phyloP scores from a whole-genome alignment of 1,139 yeast species.

The Blastobotrys indianensis region DNA sequence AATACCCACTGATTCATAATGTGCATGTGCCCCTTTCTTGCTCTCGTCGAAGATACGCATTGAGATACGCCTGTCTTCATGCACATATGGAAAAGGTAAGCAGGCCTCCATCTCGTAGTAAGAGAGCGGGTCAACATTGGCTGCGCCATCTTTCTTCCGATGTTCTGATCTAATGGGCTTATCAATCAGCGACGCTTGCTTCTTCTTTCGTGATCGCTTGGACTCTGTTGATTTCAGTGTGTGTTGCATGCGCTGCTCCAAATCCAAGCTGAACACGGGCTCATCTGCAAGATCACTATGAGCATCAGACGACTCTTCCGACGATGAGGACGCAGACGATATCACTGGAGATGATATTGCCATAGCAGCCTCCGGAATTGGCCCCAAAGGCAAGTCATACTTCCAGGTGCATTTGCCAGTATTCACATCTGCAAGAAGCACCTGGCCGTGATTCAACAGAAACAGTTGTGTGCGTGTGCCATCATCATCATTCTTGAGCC shows the following conservation, averaged over 20 bases:
- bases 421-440: constrained; percentile 41
- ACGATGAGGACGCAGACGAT: not conserved
- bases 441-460: constrained; percentile 32
- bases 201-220: too few relatives aligned
- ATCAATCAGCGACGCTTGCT: not conserved
- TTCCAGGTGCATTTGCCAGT: constrained; percentile 43
- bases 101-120: constrained; percentile 65
- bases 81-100: constrained; percentile 47
- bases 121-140: constrained; percentile 42
- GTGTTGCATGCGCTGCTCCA: too few relatives aligned
- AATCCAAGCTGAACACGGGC: too few relatives aligned
- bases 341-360: not conserved
- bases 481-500: constrained; percentile 5
- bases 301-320: too few relatives aligned
- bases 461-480: constrained; percentile 9
- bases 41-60: constrained; percentile 24
- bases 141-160: not conserved
- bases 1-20: constrained; percentile 2
- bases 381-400: constrained; percentile 40
- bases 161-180: not conserved
- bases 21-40: constrained; percentile 8
- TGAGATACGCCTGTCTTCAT: constrained; percentile 36
- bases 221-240: too few relatives aligned
- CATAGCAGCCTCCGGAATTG: constrained; percentile 15
- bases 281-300: too few relatives aligned